Evolutionary conservation across 768 basidiomycete species (phyloP), one percentile per base, ranked within the genome.

Genomic region (Russula emetica): DNA sequence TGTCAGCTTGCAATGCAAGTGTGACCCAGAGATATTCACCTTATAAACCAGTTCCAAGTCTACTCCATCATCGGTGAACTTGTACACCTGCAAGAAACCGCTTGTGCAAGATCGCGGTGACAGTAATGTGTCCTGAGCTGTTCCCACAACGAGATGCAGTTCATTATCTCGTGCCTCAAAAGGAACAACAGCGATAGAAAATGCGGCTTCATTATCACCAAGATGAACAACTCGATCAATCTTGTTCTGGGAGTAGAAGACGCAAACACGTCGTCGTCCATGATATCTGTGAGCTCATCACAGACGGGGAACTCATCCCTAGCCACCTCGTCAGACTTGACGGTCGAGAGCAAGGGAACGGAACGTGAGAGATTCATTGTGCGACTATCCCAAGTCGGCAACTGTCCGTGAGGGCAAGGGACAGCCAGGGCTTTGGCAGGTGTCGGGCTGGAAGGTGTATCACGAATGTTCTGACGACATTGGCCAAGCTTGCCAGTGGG

Each of bases 201-300:
- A 99, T 0, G 96, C 97, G 1, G 92, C 87, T 74, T 99, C 97
- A 72, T 98, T 97, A 71, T 89, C 85, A 66, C 97, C 95, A 24
- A 98, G 78, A 44, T 87, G 85, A 45, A 96, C 75, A 44, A 87
- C 74, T 32, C 78, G 79, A n/a, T 94, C 75, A 0, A 88, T 92
- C 69, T 82, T 85, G 8, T 84, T 82, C 89, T 90, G 62, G 14
- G 49, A 38, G n/a, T n/a, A n/a, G n/a, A n/a, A n/a, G n/a, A n/a
- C n/a, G n/a, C n/a, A n/a, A n/a, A n/a, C n/a, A n/a, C n/a, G n/a
- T n/a, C n/a, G n/a, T n/a, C n/a, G n/a, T n/a, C n/a, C n/a, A n/a
- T n/a, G n/a, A n/a, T n/a, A n/a, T n/a, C n/a, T n/a, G n/a, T n/a
- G n/a, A n/a, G n/a, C n/a, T n/a, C n/a, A n/a, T n/a, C n/a, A n/a